phyloP scores from a whole-genome alignment of 257 asterid genomes.

The Plantago elongata region DNA sequence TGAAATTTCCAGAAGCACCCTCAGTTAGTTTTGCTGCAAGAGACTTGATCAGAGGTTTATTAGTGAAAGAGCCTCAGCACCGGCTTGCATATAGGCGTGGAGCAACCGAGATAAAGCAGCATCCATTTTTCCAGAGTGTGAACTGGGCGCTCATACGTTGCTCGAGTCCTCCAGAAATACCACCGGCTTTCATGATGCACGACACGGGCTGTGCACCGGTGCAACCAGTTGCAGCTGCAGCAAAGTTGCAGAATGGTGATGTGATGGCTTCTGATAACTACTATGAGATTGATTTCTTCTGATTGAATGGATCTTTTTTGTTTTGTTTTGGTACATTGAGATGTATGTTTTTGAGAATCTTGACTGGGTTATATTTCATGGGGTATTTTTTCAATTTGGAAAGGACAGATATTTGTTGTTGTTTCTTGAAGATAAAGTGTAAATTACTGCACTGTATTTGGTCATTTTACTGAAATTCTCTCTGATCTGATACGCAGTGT shows the following conservation, averaged over 20 bases:
- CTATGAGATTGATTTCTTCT: slow-evolving; percentile 62
- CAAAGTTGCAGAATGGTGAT: slow-evolving; percentile 28
- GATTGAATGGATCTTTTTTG: slow-evolving; percentile 5
- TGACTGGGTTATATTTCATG: neutral
- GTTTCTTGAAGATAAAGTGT: slow-evolving; percentile 13
- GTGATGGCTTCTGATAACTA: slow-evolving; percentile 53
- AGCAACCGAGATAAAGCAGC: slow-evolving; percentile 64
- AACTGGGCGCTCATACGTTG: slow-evolving; percentile 67
- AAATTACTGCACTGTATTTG: neutral
- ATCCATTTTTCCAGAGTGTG: slow-evolving; percentile 53
- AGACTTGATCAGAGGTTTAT: slow-evolving; percentile 56
- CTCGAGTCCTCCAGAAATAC: slow-evolving; percentile 63
- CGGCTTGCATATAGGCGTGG: slow-evolving; percentile 67
- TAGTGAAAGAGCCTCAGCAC: slow-evolving; percentile 63
- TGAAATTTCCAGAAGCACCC: slow-evolving; percentile 56
- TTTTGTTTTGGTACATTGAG: neutral
- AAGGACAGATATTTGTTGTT: neutral
- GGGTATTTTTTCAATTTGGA: slow-evolving; percentile 10
- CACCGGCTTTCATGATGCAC: slow-evolving; percentile 33
- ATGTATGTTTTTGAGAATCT: neutral
- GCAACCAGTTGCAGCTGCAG: slow-evolving; percentile 25
- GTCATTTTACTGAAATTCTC: neutral
- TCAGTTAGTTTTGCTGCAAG: slow-evolving; percentile 59
- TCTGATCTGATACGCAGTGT: too few species aligned
- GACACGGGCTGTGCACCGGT: slow-evolving; percentile 20